Base-by-base conservation (phyloP, 1,284 basidiomycete species). In the Anthracocystis walkeri region DNA sequence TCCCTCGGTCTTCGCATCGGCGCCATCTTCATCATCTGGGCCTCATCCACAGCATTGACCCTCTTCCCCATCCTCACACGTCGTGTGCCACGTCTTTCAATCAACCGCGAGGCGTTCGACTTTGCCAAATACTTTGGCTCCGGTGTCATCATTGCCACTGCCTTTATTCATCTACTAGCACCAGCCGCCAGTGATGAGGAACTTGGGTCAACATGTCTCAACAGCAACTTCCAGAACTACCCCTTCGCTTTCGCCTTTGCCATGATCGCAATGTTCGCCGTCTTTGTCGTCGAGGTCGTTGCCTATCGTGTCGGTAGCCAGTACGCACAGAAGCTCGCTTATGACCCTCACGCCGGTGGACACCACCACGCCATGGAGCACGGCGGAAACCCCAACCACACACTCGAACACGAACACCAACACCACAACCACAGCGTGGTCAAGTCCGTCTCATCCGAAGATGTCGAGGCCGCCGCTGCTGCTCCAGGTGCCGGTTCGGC, bases 111-210 rank as follows among this genome's bases (percentile, higher is more conserved):
- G 11, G 64, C 79, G 23, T 83, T 81, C 75, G 77, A 76, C 64
- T 94, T 96, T 83, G 92, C 92, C 31, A 97, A 96, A 86, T 98
- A 92, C 87, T 97, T 97, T 86, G 96, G 96, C 51, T 94, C 93
- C 8, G 76, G 55, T 57, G 73, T 81, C 68, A 84, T 88, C 61
- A 93, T 98, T 73, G 94, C 94, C 0, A 98, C 96, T 6, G 86
- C 86, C 3, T 87, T 88, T 67, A 87, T 88, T 41, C 87, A 88
- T 55, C 59, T 84, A 0, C 58, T 85, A 6, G 65, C 66, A 38
- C 82, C 82, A 1, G 82, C 66, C 11, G 60, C 66, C 7, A 63
- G 75, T 25, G 53, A 65, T n/a, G 82, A 84, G 21, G 82, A 75
- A 57, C 68, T 85, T 2, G 46, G 59, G 0, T 74, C 69, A 35